phyloP scores from a whole-genome alignment of 192 early-diverging fungal genomes.

The Spizellomyces punctatus region DNA sequence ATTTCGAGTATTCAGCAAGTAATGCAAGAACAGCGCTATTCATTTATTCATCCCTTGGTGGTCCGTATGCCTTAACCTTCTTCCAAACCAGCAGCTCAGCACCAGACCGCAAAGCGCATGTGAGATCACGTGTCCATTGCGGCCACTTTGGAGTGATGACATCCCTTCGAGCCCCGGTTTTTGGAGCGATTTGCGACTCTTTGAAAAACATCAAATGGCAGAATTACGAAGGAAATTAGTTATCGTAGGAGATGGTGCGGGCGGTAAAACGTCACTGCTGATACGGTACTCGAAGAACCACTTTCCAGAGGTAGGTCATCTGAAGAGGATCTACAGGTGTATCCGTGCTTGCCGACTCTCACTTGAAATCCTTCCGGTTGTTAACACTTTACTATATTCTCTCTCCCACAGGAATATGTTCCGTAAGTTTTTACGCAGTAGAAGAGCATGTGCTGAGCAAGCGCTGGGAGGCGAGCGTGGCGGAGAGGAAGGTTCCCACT shows the following conservation, averaged over 20 bases:
- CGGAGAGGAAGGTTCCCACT: no score
- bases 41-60: no score
- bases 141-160: no score
- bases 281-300: constrained; percentile 81
- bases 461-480: no score
- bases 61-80: no score
- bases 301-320: constrained; percentile 78
- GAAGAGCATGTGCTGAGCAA: neutral
- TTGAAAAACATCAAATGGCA: constrained; percentile 13
- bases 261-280: constrained; percentile 78
- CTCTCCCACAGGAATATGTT: constrained; percentile 39
- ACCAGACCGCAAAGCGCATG: no score
- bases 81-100: no score
- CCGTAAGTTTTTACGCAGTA: constrained; percentile 17
- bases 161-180: no score
- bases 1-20: no score
- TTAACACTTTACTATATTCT: neutral
- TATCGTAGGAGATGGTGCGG: constrained; percentile 80
- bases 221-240: constrained; percentile 67
- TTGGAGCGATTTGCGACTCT: no score
- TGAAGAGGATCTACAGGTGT: neutral
- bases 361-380: neutral
- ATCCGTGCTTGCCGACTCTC: neutral
- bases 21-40: no score
- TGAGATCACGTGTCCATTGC: no score